Evolutionary conservation across 2,329 filamentous ascomycete species (phyloP).

Genomic region (Nothopassalora personata): DNA sequence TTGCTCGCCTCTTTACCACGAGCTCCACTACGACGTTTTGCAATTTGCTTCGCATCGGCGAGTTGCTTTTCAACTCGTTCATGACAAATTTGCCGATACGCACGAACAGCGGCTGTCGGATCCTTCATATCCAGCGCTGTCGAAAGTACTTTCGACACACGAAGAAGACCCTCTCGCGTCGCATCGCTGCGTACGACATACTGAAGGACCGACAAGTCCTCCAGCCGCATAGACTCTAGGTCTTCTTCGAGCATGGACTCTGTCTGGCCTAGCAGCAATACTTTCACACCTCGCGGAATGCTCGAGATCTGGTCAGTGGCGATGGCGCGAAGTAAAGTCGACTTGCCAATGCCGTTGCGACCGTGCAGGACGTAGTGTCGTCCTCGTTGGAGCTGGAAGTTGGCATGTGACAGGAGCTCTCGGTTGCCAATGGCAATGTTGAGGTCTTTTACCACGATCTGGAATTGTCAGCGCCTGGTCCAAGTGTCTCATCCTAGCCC

Average conservation of each 20-base stretch:
- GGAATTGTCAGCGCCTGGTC: not conserved
- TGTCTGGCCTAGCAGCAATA: constrained; percentile 67
- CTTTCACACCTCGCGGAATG: constrained; percentile 59
- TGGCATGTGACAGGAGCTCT: constrained; percentile 66
- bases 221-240: not conserved
- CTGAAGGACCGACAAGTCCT: constrained; percentile 21
- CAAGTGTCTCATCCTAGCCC: not conserved
- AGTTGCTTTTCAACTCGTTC: constrained; percentile 17
- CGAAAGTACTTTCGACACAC: constrained; percentile 15
- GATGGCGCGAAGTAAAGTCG: constrained; percentile 69
- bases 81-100: constrained; percentile 15
- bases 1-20: constrained; percentile 73
- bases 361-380: constrained; percentile 73
- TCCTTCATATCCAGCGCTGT: constrained; percentile 11
- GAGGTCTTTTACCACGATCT: constrained; percentile 59
- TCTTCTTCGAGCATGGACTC: constrained; percentile 26
- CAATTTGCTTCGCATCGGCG: constrained; percentile 48
- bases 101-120: constrained; percentile 12
- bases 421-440: constrained; percentile 55
- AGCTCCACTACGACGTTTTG: constrained; percentile 66
- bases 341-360: constrained; percentile 78
- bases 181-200: constrained; percentile 22
- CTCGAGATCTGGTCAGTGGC: constrained; percentile 74
- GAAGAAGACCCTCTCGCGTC: constrained; percentile 15
- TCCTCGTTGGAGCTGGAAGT: constrained; percentile 65